These are phyloP conservation scores for Ascochyta rabiei DNA, from an alignment of 2,329 filamentous ascomycete genomes.

Conservation along the genomic window DNA sequence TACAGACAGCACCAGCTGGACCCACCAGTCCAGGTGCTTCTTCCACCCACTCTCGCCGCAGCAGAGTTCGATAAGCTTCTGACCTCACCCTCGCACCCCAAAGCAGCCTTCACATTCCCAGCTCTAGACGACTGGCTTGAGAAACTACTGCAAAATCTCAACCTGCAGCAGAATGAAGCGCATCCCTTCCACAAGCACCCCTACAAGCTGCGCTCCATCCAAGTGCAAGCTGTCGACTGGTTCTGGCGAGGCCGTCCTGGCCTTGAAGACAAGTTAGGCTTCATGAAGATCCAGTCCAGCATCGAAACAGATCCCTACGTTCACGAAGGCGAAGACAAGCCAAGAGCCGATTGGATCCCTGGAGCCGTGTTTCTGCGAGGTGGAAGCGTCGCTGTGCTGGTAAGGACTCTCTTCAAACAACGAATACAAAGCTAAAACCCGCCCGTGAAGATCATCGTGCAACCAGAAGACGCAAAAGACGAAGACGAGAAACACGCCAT, in stretches of 20 bases:
- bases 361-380: conserved; percentile 64
- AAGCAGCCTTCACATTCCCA: conserved; percentile 50
- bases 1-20: conserved; percentile 23
- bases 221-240: conserved; percentile 61
- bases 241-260: conserved; percentile 49
- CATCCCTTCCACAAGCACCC: conserved; percentile 60
- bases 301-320: conserved; percentile 58
- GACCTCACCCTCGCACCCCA: background rate
- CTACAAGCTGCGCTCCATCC: conserved; percentile 58
- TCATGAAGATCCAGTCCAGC: conserved; percentile 61
- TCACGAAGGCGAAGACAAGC: conserved; percentile 17
- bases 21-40: conserved; percentile 49
- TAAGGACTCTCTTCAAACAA: conserved; percentile 34
- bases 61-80: conserved; percentile 17
- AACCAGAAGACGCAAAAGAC: conserved; percentile 54
- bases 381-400: conserved; percentile 64
- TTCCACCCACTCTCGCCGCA: conserved; percentile 53
- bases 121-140: conserved; percentile 62
- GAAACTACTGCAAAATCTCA: conserved; percentile 57
- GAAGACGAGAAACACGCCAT: conserved; percentile 53
- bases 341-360: conserved; percentile 54
- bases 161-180: conserved; percentile 51
- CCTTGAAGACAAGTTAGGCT: conserved; percentile 53
- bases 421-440: background rate
- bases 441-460: conserved; percentile 59